Conservation (phyloP, 257 asterid species). For the Salvia miltiorrhiza region DNA sequence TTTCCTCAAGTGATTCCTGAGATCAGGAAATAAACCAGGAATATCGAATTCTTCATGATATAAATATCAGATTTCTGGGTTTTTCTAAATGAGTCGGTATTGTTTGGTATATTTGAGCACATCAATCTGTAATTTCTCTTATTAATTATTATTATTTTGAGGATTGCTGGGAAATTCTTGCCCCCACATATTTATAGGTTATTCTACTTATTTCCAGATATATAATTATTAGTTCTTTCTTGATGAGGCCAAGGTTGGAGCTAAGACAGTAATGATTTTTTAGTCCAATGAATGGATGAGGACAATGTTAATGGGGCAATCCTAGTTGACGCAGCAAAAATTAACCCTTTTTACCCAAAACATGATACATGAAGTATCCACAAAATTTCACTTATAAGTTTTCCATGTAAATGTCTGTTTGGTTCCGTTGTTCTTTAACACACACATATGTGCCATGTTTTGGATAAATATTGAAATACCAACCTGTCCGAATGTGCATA, state of each 20-base stretch:
- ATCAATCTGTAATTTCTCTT: neutral
- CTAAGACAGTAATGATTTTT: conserved; percentile 45
- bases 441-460: neutral
- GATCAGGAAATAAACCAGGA: too few relatives aligned
- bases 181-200: neutral
- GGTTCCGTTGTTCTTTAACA: neutral
- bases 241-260: conserved; percentile 63
- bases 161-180: neutral
- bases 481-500: too few relatives aligned
- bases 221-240: conserved; percentile 77
- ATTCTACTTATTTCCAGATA: conserved; percentile 36
- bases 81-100: neutral
- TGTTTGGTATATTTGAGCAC: neutral
- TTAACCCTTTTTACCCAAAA: conserved; percentile 52
- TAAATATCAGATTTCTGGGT: too few relatives aligned
- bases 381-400: conserved; percentile 58
- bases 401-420: conserved; percentile 49
- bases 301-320: conserved; percentile 61
- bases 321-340: conserved; percentile 53
- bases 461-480: too few relatives aligned
- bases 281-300: conserved; percentile 46
- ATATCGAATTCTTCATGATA: too few relatives aligned
- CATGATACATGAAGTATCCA: conserved; percentile 45
- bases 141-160: neutral
- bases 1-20: too few relatives aligned